Percentiles rank a stretch among this genome's conserved stretches.
phyloP scores from a whole-genome alignment of 495 filamentous ascomycete genomes.

The Trichodelitschia bisporula region DNA sequence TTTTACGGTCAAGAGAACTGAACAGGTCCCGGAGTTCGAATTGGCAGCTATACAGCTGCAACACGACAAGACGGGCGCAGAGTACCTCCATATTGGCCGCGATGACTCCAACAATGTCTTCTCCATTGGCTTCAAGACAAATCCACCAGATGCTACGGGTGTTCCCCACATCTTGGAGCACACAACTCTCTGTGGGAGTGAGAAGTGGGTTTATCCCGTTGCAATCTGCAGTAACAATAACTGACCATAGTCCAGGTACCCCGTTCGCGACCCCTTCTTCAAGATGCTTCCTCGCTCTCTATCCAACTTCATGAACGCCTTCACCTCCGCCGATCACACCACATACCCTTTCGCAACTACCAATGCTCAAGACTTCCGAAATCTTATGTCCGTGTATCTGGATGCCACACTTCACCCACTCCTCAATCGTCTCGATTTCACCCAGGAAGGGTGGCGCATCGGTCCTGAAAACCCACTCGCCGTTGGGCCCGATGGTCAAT shows the following conservation, averaged over 20 bases:
- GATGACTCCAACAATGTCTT: slow-evolving; percentile 99
- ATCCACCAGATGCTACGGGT: slow-evolving; percentile 86
- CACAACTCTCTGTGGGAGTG: slow-evolving; percentile 86
- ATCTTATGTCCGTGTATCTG: slow-evolving; percentile 87
- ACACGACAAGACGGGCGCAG: slow-evolving; percentile 82
- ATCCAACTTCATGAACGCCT: slow-evolving; percentile 98
- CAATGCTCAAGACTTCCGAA: slow-evolving; percentile 85
- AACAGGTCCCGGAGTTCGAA: slow-evolving; percentile 84
- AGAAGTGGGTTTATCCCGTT: slow-evolving; percentile 36
- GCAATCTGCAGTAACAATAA: slow-evolving; percentile 1
- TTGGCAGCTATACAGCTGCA: slow-evolving; percentile 69
- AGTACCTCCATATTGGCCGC: slow-evolving; percentile 82
- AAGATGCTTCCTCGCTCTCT: slow-evolving; percentile 96
- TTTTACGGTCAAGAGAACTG: slow-evolving; percentile 67
- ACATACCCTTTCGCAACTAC: slow-evolving; percentile 95
- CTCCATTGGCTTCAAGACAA: slow-evolving; percentile 96
- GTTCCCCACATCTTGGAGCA: slow-evolving; percentile 96
- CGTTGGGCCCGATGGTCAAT: slow-evolving; percentile 18
- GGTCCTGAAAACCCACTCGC: slow-evolving; percentile 68
- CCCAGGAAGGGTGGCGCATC: slow-evolving; percentile 88
- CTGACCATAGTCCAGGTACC: slow-evolving; percentile 42
- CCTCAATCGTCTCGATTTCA: slow-evolving; percentile 73
- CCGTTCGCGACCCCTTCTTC: slow-evolving; percentile 93
- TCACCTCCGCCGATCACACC: slow-evolving; percentile 91
- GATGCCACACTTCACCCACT: slow-evolving; percentile 82